Evolutionary conservation across 805 yeast genomes (phyloP), one percentile per base, ranked within the genome.

Genomic region (Blastobotrys robertii): DNA sequence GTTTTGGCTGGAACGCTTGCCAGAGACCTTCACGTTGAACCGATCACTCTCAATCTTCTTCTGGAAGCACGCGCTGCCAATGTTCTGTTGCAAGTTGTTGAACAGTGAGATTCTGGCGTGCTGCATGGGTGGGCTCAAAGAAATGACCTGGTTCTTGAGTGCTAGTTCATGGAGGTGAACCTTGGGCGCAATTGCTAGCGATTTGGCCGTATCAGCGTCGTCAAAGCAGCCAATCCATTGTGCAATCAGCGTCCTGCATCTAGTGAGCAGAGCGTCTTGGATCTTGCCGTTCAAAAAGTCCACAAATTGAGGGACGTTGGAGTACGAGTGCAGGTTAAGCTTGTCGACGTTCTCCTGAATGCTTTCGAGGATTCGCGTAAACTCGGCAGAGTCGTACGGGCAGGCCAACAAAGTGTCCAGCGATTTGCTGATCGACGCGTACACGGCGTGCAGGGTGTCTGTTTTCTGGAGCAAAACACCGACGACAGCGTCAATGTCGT

Each of bases 271-370:
- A 1, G 60, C 45, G 1, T 47, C 42, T 12, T 44, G 38, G 4
- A 73, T 45, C 9, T 57, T 55, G 1, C 13, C 33, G 47, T 74
- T 75, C 4, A 73, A 47, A 0, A 40, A 44, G 1, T 38, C 37
- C 6, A 67, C 65, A 37, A 72, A 59, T 1, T 34, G 32, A 0
- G 52, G 52, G 8, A 70, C 48, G 41, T 67, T 65, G 0, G 59
- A 38, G 48, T 60, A 70, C 1, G 67, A 66, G 29, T 64, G 67
- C n/a, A 63, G 49, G 7, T 60, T 55, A 2, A 72, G 46, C 2
- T 48, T 48, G 43, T 69, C 63, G 2, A 72, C 57, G 1, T 59
- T 30, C 1, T 44, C 42, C 40, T 74, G 78, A 2, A 73, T 46
- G 3, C 46, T 32, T 1, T 44, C 34, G 14, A 70, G 44, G 0